phyloP scores from a whole-genome alignment of 208 protist genomes.

The Crithidia thermophila region DNA sequence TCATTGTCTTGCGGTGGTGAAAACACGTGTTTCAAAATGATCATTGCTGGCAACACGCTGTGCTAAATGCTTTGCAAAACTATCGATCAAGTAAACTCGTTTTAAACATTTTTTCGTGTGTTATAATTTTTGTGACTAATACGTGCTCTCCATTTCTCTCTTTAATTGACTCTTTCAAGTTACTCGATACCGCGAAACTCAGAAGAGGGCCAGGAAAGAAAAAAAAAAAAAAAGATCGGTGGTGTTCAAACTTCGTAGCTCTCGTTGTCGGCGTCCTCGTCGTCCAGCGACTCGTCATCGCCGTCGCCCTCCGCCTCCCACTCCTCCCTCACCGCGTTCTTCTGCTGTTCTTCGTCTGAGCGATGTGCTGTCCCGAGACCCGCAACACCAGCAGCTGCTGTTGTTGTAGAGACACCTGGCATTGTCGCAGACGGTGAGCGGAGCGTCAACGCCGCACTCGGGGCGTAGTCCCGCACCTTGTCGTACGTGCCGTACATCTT shows the following conservation, averaged over 20 bases:
- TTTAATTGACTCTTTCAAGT: no score
- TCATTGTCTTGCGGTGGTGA: no score
- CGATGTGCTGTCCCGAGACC: neutral
- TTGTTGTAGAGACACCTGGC: neutral
- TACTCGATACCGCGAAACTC: neutral
- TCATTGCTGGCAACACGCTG: no score
- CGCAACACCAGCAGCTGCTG: neutral
- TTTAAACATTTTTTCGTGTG: no score
- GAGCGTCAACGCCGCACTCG: constrained; percentile 9
- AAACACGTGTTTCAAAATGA: no score
- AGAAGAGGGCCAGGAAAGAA: neutral
- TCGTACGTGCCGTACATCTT: constrained; percentile 45
- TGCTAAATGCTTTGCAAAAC: no score
- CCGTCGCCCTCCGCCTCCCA: neutral
- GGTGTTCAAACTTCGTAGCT: constrained; percentile 37
- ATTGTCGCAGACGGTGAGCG: neutral
- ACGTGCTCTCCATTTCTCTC: no score
- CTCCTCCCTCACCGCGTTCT: neutral
- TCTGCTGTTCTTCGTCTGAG: neutral
- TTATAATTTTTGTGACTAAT: no score
- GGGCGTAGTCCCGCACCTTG: constrained; percentile 18
- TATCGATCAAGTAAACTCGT: no score
- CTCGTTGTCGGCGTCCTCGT: constrained; percentile 44
- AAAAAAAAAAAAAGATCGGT: neutral
- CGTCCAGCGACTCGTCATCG: constrained; percentile 12